A percentile compares a stretch with the other conserved stretches of the same genome.
Conservation (phyloP, 202 grass and related monocot species). For the Carex sylvatica region DNA sequence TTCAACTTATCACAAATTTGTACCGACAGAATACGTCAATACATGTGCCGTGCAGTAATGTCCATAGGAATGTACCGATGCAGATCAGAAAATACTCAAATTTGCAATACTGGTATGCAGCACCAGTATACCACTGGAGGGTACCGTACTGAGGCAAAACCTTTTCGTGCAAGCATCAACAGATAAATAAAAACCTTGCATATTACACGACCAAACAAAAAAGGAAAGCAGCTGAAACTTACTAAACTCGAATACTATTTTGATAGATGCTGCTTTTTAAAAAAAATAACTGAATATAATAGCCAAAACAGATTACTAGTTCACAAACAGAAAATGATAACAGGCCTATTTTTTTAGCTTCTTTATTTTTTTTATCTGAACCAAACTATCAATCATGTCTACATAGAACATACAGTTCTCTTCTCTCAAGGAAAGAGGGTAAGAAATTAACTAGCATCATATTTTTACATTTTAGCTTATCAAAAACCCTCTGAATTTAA, state of each 20-base stretch:
- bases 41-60: too few relatives aligned
- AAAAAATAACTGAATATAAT: not conserved
- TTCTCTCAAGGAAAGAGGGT: constrained; percentile 2
- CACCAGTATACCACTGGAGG: too few relatives aligned
- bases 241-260: not conserved
- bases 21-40: too few relatives aligned
- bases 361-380: constrained; percentile 9
- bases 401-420: constrained; percentile 2
- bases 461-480: constrained; percentile 16
- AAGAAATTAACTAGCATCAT: constrained; percentile 10
- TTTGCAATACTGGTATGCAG: too few relatives aligned
- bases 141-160: not conserved
- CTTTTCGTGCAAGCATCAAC: not conserved
- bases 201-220: not conserved
- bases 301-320: constrained; percentile 3
- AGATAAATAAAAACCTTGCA: not conserved
- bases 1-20: too few relatives aligned
- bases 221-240: not conserved
- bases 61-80: too few relatives aligned
- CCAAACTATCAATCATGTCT: constrained; percentile 21
- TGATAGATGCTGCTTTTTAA: not conserved
- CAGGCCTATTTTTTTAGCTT: constrained; percentile 9
- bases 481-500: constrained; percentile 26
- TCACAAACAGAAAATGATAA: not conserved
- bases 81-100: too few relatives aligned